Evolutionary conservation across 2,329 filamentous ascomycete species (phyloP).

Genomic region (Fusarium foetens): DNA sequence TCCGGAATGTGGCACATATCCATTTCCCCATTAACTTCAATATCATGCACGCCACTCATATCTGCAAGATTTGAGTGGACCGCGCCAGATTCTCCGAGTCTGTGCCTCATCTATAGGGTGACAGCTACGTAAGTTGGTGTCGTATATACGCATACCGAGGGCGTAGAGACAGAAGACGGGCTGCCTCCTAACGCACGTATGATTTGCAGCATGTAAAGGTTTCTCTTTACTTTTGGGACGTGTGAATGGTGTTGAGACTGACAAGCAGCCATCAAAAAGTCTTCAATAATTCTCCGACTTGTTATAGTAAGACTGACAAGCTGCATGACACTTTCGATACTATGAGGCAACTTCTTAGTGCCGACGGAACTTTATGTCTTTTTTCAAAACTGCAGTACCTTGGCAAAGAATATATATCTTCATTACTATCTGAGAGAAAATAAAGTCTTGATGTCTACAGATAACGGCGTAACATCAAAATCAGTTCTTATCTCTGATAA

Average conservation of each 20-base stretch:
- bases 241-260: background rate
- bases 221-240: background rate
- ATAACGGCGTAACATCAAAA: background rate
- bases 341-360: background rate
- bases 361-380: background rate
- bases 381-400: too few relatives aligned
- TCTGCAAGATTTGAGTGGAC: background rate
- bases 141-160: constrained; percentile 1
- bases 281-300: rapidly evolving
- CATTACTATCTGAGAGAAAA: rapidly evolving
- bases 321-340: background rate
- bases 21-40: background rate
- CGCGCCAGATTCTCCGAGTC: background rate
- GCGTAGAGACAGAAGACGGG: background rate
- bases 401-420: rapidly evolving
- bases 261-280: background rate
- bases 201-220: background rate
- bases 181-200: background rate
- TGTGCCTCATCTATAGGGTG: background rate
- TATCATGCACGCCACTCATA: background rate
- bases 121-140: background rate
- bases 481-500: background rate
- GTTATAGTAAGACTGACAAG: too few relatives aligned
- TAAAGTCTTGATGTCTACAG: rapidly evolving
- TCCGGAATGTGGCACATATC: background rate